Evolutionary conservation across 495 filamentous ascomycete genomes (phyloP).

Genomic region (Penicillium simplicissimum): DNA sequence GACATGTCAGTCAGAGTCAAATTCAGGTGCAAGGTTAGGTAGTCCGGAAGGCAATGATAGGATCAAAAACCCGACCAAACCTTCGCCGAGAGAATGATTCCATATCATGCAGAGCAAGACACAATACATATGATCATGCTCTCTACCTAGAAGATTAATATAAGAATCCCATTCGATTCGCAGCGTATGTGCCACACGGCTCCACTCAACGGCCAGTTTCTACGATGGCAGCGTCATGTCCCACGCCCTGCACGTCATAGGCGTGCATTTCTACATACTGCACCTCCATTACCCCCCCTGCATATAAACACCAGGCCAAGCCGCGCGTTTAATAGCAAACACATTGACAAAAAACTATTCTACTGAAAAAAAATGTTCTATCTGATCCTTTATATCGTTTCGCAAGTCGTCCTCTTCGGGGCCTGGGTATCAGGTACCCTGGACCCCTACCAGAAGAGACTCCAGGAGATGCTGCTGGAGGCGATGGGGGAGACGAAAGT

Average conservation of each 20-base stretch:
- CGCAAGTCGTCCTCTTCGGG: slow-evolving; percentile 26
- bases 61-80: too few species aligned
- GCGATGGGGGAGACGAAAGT: slow-evolving; percentile 56
- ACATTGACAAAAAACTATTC: too few species aligned
- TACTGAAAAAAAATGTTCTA: slow-evolving; percentile 23
- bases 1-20: too few species aligned
- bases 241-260: slow-evolving; percentile 25
- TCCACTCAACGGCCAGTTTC: slow-evolving; percentile 1
- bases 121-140: not conserved
- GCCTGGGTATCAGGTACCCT: slow-evolving; percentile 40
- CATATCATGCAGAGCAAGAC: not conserved
- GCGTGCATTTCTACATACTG: not conserved
- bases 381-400: slow-evolving; percentile 27
- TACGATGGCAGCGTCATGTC: slow-evolving; percentile 20
- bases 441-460: slow-evolving; percentile 38
- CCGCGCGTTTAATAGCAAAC: too few species aligned
- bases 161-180: not conserved
- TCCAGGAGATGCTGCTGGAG: slow-evolving; percentile 50
- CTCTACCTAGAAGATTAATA: not conserved
- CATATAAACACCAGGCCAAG: not conserved
- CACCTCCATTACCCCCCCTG: not conserved
- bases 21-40: too few species aligned
- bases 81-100: not conserved
- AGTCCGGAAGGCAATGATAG: too few species aligned
- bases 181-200: not conserved